Base-by-base conservation (phyloP, 345 rosid genomes). In the Dipteronia dyeriana region DNA sequence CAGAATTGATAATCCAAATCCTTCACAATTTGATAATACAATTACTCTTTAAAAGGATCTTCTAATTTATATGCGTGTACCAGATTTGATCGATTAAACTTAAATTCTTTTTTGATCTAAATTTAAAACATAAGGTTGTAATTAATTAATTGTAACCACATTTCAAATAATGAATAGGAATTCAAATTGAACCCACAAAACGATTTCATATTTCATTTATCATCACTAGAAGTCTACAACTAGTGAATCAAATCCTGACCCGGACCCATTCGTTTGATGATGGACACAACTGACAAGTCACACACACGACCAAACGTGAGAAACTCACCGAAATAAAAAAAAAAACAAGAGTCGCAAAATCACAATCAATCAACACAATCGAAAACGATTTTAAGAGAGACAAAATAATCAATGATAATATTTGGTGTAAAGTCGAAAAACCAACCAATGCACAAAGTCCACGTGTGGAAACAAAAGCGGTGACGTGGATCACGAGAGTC, bases 241-340 rank as follows among this genome's bases (percentile, higher is more conserved):
- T 26, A n/a, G 3, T 57, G 4, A 49, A 10, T 17, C 45, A 41
- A 41, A 41, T 41, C 45, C 45, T 7, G 54, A 14, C 16, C 54
- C 54, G 54, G 19, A 51, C 56, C 66, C 51, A 56, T 38, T 57
- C 5, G 65, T 22, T 56, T 1, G n/a, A 20, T n/a, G 29, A 56
- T 34, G 20, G 10, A 41, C 45, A 41, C 45, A 41, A 41, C 9
- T 8, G 38, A 34, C 38, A 34, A 34, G 38, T 34, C 38, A 34
- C 38, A 34, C 38, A 31, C n/a, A n/a, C 19, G 31, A n/a, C 74
- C 74, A 71, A 71, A 5, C 62, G 74, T 70, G 73, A 70, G 41
- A 47, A 51, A 70, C 61, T 70, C 47, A 8, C 14, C 25, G 73
- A 47, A 12, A 47, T 49, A 3, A 34, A 5, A 34, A 26, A 12